These are phyloP conservation scores for Thelonectria rubi DNA, from an alignment of 2,329 filamentous ascomycete species.

Conservation along the genomic window DNA sequence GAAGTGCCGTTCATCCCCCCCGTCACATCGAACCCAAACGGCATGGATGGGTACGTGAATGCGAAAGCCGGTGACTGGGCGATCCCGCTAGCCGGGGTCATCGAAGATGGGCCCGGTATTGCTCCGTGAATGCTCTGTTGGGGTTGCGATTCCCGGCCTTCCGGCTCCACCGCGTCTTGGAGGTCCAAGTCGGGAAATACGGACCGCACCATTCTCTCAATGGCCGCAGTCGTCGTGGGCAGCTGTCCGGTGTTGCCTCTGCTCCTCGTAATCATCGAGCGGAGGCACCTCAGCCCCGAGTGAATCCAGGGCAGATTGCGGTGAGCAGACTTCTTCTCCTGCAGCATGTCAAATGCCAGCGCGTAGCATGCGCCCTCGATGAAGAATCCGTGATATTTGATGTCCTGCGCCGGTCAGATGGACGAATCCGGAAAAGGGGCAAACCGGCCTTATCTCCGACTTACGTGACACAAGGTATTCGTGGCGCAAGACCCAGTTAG, in stretches of 20 bases:
- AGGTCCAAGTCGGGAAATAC: constrained; percentile 41
- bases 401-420: constrained; percentile 45
- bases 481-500: constrained; percentile 51
- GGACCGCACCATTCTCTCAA: constrained; percentile 45
- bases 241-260: constrained; percentile 33
- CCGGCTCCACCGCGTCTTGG: constrained; percentile 31
- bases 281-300: constrained; percentile 48
- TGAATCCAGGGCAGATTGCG: constrained; percentile 54
- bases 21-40: constrained; percentile 40
- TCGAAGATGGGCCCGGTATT: constrained; percentile 33
- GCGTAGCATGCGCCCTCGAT: constrained; percentile 53
- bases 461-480: constrained; percentile 52
- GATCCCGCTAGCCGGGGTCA: constrained; percentile 18
- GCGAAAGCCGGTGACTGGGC: constrained; percentile 36
- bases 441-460: background rate
- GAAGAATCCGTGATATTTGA: constrained; percentile 56
- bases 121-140: constrained; percentile 26
- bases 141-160: constrained; percentile 27
- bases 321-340: constrained; percentile 48
- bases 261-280: constrained; percentile 45
- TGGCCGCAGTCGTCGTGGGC: constrained; percentile 38
- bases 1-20: constrained; percentile 36
- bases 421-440: background rate
- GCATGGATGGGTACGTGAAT: constrained; percentile 44
- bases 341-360: constrained; percentile 54